Base-by-base conservation (phyloP, 1,284 basidiomycete species). In the Mycena sp. region DNA sequence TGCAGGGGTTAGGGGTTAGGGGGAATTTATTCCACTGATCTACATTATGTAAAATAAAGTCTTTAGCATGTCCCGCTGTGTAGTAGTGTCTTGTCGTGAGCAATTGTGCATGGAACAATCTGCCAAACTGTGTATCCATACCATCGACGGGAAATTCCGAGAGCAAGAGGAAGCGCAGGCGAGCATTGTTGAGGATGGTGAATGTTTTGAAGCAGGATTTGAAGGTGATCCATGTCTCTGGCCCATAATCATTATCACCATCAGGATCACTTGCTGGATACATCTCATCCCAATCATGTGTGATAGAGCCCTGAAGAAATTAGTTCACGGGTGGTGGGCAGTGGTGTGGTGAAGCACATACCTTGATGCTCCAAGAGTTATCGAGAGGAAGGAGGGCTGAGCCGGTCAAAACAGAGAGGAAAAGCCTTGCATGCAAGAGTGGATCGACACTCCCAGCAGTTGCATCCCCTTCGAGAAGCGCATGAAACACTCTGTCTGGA, bases 121-220 rank as follows among this genome's bases (percentile, higher is more conserved):
- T 40, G 7, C 52, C 52, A 10, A 55, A 44, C 12, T 25, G 2
- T 1, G 52, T 55, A 11, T 55, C 52, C 23, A 9, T 10, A 32
- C 52, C 52, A 7, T 32, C 29, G n/a, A 55, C 28, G 5, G 41
- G 52, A 3, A 2, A 3, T 21, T 55, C 52, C 6, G 29, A 45
- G 19, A 55, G 41, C 3, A 55, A 26, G 6, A 55, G 25, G 1
- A 25, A 5, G 21, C 52, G 52, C 14, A 55, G 52, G 10, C 52
- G 40, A 17, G 52, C 52, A 16, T 55, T 55, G 41, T 55, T 55
- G 29, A 40, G 41, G 41, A 55, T 45, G 12, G 52, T 21, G 29
- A 55, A 25, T 4, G 52, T 44, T 17, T 30, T 40, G 51, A 53
- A 53, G 23, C 52, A 54, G 16, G 52, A 30, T 4, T 40, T 38